Base-by-base conservation (phyloP, 1,139 yeast species). In the Taiozyma sp. region DNA sequence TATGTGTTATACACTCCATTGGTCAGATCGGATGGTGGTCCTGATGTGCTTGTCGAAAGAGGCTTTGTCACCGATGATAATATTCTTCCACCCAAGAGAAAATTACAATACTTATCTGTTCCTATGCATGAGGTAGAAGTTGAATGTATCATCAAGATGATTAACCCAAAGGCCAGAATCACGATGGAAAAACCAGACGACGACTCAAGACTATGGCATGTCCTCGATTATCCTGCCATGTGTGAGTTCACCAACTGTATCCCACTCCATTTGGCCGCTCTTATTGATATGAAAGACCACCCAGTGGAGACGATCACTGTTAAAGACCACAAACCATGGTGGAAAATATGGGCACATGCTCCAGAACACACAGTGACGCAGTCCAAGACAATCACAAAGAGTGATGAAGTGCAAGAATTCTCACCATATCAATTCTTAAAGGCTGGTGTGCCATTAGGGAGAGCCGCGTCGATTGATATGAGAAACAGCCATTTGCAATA, bases 401-500 rank as follows among this genome's bases (percentile, higher is more conserved):
- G 48, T 39, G 65, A 62, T 32, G 61, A 62, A 13, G 50, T 63
- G 3, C 62, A 63, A 13, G 80, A 76, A 53, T 77, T 76, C 50
- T 64, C 68, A 14, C 72, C 69, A 51, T 65, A 61, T 50, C 82
- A 77, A 61, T 83, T 86, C 57, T 72, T 81, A 50, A 77, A 76
- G 50, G 83, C 88, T 19, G 99, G 99, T 46, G 95, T 91, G 5
- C 99, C 99, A 4, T 68, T 95, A 28, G 99, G 97, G 1, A 81
- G 85, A 49, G 71, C 76, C 6, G 95, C 97, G 14, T 81, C 81
- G 61, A 81, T 93, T 32, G 90, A 84, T 56, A 77, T 89, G 63
- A 80, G 86, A 57, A 95, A 93, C 67, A 90, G 91, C 63, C 99
- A 93, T 66, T 72, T 91, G 68, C 97, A 93, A 68, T 93, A 93